Percentiles rank a stretch among this genome's conserved stretches.
Conservation (phyloP, 805 yeast species). For the Yueomyces sp. region DNA sequence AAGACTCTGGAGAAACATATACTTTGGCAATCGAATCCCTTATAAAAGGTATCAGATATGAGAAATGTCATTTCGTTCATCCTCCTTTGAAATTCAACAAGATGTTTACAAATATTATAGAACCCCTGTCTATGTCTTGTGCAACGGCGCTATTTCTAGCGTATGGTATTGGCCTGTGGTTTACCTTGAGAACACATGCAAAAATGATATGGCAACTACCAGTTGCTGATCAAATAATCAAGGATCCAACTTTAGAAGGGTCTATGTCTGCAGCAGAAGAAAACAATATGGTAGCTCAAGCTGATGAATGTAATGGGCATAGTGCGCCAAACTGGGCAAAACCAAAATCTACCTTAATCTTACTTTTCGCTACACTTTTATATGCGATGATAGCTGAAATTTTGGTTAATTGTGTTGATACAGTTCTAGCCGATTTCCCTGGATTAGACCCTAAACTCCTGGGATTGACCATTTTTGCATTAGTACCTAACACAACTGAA, state of each 20-base stretch:
- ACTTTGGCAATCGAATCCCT: constrained; percentile 26
- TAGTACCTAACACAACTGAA: constrained; percentile 95
- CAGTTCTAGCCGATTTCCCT: constrained; percentile 65
- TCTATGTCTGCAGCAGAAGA: neutral
- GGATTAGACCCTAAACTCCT: constrained; percentile 71
- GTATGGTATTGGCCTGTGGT: constrained; percentile 78
- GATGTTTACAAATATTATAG: constrained; percentile 52
- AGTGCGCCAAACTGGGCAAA: constrained; percentile 87
- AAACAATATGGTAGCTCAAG: constrained; percentile 27
- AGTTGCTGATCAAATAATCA: constrained; percentile 18
- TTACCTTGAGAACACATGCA: constrained; percentile 92
- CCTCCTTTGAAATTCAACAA: constrained; percentile 60
- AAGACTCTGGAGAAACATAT: constrained; percentile 6
- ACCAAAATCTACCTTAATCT: constrained; percentile 65
- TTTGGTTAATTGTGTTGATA: constrained; percentile 83
- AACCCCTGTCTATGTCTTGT: constrained; percentile 73
- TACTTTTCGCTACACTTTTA: constrained; percentile 69
- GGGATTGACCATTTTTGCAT: constrained; percentile 88
- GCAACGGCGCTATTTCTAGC: constrained; percentile 72
- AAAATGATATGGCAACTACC: constrained; percentile 87
- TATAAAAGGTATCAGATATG: constrained; percentile 26
- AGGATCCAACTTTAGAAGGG: constrained; percentile 1
- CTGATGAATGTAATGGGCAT: constrained; percentile 1
- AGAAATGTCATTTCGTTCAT: constrained; percentile 61
- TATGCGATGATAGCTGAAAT: constrained; percentile 94